Evolutionary conservation across 2,329 filamentous ascomycete species (phyloP).

Genomic region (Ceratocystis colombiana): DNA sequence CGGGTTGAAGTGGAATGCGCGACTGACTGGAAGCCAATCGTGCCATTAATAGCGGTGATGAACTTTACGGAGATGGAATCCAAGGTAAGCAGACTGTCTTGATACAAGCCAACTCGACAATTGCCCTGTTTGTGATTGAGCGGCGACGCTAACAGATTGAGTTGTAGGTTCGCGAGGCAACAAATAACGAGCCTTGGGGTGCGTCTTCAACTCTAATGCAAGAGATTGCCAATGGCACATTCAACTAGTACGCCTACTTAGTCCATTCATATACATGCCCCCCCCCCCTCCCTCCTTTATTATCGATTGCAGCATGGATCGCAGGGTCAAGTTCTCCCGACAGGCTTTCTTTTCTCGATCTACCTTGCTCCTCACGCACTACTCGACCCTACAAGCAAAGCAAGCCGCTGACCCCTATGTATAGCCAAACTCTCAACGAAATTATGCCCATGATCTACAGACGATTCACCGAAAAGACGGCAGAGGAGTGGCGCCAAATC

Average conservation of each 20-base stretch:
- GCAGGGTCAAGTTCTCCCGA: not conserved
- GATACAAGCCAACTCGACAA: not conserved
- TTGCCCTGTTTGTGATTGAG: not conserved
- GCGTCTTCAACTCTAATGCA: conserved; percentile 79
- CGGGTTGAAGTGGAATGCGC: conserved; percentile 1
- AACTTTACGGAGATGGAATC: conserved; percentile 93
- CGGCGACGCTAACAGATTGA: conserved; percentile 3
- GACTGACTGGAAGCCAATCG: conserved; percentile 29
- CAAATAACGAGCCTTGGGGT: conserved; percentile 98
- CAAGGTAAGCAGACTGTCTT: conserved; percentile 39
- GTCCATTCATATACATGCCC: too few species aligned
- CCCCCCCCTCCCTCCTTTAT: not conserved
- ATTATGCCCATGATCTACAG: conserved; percentile 99
- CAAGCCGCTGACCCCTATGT: not conserved
- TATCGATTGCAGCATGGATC: not conserved
- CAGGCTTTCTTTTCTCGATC: not conserved
- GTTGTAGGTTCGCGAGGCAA: conserved; percentile 80
- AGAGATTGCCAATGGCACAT: conserved; percentile 94
- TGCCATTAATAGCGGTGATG: conserved; percentile 65
- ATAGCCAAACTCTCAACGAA: conserved; percentile 88
- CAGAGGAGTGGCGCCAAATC: conserved; percentile 98
- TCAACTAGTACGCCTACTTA: conserved; percentile 69
- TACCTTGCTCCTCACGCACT: not conserved
- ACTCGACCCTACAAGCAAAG: not conserved
- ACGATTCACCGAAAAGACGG: conserved; percentile 94